These are phyloP conservation scores for Fraxinus cuspidata DNA, from an alignment of 257 asterid genomes.

Conservation along the genomic window DNA sequence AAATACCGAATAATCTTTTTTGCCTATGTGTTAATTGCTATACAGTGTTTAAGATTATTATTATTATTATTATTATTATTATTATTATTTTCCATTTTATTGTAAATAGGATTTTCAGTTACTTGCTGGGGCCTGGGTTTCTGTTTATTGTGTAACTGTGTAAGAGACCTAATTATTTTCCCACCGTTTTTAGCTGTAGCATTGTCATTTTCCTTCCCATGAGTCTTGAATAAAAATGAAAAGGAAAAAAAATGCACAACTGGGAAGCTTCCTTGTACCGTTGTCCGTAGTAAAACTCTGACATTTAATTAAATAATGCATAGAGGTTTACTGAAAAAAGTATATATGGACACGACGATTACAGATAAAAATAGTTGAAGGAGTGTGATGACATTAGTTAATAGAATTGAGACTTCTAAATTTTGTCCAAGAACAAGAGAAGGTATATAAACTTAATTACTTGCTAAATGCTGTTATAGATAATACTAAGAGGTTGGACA, in stretches of 20 bases:
- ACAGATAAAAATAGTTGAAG: not conserved
- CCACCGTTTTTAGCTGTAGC: not conserved
- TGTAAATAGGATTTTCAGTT: not conserved
- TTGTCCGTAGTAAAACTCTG: not conserved
- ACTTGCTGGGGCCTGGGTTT: not conserved
- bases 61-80: no score
- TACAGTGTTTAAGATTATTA: not conserved
- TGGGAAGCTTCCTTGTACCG: not conserved
- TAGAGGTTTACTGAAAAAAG: not conserved
- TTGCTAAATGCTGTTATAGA: not conserved
- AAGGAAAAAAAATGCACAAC: not conserved
- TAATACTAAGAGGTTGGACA: not conserved
- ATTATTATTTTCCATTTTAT: not conserved
- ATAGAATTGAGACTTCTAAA: not conserved
- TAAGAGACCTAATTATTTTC: not conserved
- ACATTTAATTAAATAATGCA: not conserved
- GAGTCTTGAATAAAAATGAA: not conserved
- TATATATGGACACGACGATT: not conserved
- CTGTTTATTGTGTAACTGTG: not conserved
- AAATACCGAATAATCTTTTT: not conserved
- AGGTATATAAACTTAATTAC: not conserved
- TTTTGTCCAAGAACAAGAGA: not conserved
- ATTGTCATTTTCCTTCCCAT: not conserved
- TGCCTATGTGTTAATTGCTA: not conserved
- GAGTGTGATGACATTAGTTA: not conserved